A percentile compares a stretch with the other conserved stretches of the same genome.
Conservation (phyloP, 1,139 yeast species). For the Pichia sp. region DNA sequence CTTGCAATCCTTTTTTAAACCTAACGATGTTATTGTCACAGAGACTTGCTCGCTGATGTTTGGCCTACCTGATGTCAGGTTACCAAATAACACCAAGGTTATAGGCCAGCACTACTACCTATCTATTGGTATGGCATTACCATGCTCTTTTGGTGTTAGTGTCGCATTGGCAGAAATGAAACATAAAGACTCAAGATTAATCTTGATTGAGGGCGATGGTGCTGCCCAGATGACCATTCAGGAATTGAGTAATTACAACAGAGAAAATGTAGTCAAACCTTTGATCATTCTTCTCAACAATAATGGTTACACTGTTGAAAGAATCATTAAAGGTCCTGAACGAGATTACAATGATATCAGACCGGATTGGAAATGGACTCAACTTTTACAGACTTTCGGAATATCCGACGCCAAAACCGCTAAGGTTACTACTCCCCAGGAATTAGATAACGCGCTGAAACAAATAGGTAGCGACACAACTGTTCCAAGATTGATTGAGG, state of each 20-base stretch:
- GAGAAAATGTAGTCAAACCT: conserved; percentile 53
- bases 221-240: conserved; percentile 88
- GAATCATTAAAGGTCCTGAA: conserved; percentile 73
- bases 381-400: conserved; percentile 64
- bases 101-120: conserved; percentile 70
- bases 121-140: conserved; percentile 83
- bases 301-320: conserved; percentile 82
- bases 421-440: conserved; percentile 35
- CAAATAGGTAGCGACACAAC: conserved; percentile 34
- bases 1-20: conserved; percentile 39
- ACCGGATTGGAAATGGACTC: conserved; percentile 74
- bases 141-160: conserved; percentile 77
- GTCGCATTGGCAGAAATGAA: conserved; percentile 57
- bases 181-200: conserved; percentile 44
- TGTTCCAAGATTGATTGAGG: conserved; percentile 47
- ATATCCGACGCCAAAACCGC: conserved; percentile 42
- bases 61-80: conserved; percentile 56
- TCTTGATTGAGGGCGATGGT: conserved; percentile 83
- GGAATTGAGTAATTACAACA: conserved; percentile 66
- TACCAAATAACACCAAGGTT: conserved; percentile 49
- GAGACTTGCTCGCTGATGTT: conserved; percentile 82
- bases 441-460: conserved; percentile 37
- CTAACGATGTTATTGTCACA: conserved; percentile 61
- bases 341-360: conserved; percentile 77
- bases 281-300: conserved; percentile 71